phyloP scores from a whole-genome alignment of 2,329 filamentous ascomycete genomes.

The Clonostachys solani region DNA sequence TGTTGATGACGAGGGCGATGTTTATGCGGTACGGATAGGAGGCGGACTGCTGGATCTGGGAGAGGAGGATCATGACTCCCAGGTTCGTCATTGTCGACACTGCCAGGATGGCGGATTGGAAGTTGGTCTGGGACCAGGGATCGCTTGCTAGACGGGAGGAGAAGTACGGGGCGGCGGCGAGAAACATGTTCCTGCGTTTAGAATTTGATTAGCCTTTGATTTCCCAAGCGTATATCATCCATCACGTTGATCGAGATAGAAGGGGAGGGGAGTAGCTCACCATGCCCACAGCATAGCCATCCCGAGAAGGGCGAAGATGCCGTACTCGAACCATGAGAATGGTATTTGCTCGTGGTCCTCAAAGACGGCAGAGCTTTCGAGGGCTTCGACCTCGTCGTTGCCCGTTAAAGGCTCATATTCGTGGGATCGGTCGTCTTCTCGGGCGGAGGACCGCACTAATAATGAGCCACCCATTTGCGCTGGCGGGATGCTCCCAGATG shows the following conservation, averaged over 20 bases:
- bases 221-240: not conserved
- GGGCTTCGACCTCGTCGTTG: slow-evolving; percentile 16
- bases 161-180: slow-evolving; percentile 93
- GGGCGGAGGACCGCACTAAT: too few relatives aligned
- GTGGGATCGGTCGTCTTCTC: too few relatives aligned
- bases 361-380: slow-evolving; percentile 15
- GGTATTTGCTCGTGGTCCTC: slow-evolving; percentile 31
- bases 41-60: slow-evolving; percentile 74
- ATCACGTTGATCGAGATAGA: not conserved
- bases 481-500: too few relatives aligned
- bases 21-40: slow-evolving; percentile 88
- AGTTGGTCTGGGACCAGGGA: slow-evolving; percentile 71
- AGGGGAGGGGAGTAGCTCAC: slow-evolving; percentile 42
- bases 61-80: slow-evolving; percentile 68
- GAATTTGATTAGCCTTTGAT: slow-evolving; percentile 3
- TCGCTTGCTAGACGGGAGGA: slow-evolving; percentile 71
- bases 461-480: too few relatives aligned
- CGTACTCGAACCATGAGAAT: slow-evolving; percentile 86
- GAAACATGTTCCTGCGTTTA: slow-evolving; percentile 84
- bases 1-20: slow-evolving; percentile 70
- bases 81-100: slow-evolving; percentile 85
- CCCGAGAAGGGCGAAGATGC: slow-evolving; percentile 79
- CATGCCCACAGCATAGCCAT: slow-evolving; percentile 97
- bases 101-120: slow-evolving; percentile 85
- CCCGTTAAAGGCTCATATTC: slow-evolving; percentile 25